These are phyloP conservation scores for Austropuccinia psidii DNA, from an alignment of 1,284 basidiomycete species.

Conservation along the genomic window DNA sequence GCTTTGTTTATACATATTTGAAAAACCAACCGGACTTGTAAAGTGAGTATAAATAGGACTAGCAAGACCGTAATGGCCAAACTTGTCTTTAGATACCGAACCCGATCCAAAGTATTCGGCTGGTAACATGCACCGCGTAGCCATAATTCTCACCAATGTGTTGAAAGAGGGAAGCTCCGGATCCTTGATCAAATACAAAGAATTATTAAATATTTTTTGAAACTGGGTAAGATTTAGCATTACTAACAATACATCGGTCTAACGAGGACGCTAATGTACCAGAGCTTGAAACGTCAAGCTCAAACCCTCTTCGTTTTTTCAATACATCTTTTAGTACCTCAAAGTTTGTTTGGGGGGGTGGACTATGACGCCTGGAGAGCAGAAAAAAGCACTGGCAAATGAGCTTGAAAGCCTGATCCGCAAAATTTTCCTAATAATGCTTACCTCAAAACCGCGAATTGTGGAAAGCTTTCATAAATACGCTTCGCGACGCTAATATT, in stretches of 20 bases:
- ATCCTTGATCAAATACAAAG: slow-evolving; percentile 55
- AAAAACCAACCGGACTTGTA: slow-evolving; percentile 51
- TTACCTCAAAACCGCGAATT: slow-evolving; percentile 83
- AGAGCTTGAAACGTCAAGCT: slow-evolving; percentile 85
- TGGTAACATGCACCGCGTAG: slow-evolving; percentile 94
- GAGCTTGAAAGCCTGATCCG: not conserved
- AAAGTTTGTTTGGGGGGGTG: slow-evolving; percentile 88
- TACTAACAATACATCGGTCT: slow-evolving; percentile 74
- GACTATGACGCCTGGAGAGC: slow-evolving; percentile 68
- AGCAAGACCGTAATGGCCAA: slow-evolving; percentile 93
- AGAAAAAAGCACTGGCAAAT: not conserved
- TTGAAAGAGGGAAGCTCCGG: slow-evolving; percentile 79
- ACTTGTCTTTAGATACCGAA: slow-evolving; percentile 81
- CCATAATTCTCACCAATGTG: slow-evolving; percentile 97
- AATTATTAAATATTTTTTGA: slow-evolving; percentile 1
- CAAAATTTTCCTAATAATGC: slow-evolving; percentile 42
- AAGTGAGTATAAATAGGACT: slow-evolving; percentile 98
- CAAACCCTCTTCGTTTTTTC: slow-evolving; percentile 71
- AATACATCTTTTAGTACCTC: slow-evolving; percentile 93
- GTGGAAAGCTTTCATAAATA: slow-evolving; percentile 90
- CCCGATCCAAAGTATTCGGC: slow-evolving; percentile 98
- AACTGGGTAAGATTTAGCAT: not conserved
- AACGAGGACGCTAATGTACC: slow-evolving; percentile 81
- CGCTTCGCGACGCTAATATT: slow-evolving; percentile 88
- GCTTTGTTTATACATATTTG: too few species aligned